Conservation (phyloP, 345 rosid genomes). For the Isatis tinctoria region DNA sequence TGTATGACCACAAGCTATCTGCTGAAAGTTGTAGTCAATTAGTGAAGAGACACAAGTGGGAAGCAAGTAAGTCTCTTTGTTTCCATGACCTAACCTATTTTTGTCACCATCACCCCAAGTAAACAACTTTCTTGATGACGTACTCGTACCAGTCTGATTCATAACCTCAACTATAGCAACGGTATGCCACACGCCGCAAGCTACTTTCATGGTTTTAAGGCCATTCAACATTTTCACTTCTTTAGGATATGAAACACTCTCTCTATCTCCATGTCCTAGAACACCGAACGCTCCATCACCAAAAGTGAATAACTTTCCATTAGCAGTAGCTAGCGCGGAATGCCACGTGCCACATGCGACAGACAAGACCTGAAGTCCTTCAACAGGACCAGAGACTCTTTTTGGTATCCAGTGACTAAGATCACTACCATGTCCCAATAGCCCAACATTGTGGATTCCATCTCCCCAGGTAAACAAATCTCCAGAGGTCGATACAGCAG, state of each 20-base stretch:
- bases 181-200: constrained; percentile 96
- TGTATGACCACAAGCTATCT: constrained; percentile 78
- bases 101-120: constrained; percentile 98
- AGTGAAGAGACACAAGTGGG: constrained; percentile 86
- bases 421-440: constrained; percentile 84
- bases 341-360: constrained; percentile 94
- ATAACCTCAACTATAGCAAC: constrained; percentile 91
- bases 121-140: constrained; percentile 69
- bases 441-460: constrained; percentile 72
- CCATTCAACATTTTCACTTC: constrained; percentile 72
- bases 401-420: constrained; percentile 94
- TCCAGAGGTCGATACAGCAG: constrained; percentile 76
- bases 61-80: constrained; percentile 69
- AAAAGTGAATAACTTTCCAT: constrained; percentile 83
- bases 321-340: constrained; percentile 80
- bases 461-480: constrained; percentile 94
- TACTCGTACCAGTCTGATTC: constrained; percentile 49
- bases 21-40: constrained; percentile 88
- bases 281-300: constrained; percentile 92
- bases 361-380: constrained; percentile 88
- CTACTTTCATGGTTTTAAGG: constrained; percentile 74
- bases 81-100: constrained; percentile 87
- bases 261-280: constrained; percentile 88
- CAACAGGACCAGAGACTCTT: constrained; percentile 74
- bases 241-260: constrained; percentile 64